Evolutionary conservation across 2,329 filamentous ascomycete species (phyloP), one percentile per base, ranked within the genome.

Genomic region (Chaetomium olivaceum): DNA sequence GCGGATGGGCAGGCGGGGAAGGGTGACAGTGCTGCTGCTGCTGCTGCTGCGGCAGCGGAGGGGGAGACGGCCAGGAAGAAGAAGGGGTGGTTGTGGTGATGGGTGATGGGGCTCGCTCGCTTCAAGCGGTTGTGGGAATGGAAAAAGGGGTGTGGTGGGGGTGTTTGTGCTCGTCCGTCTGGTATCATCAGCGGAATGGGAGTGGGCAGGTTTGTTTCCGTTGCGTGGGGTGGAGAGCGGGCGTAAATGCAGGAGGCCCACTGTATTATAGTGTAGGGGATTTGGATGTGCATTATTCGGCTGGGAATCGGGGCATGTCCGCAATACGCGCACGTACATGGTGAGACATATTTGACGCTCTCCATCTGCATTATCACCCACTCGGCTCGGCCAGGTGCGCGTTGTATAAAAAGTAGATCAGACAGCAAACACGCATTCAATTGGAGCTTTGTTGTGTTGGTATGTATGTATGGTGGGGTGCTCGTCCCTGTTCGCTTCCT

Each of bases 61-160:
- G 70, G 67, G 63, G 67, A 66, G 23, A 73, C 71, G 23, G 43
- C 21, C 19, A 70, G 62, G 59, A 21, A 16, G 23, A 54, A 4
- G 25, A 71, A 71, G 1, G 78, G 81, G 25, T 82, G 82, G 79
- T 73, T 76, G 63, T 84, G 80, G 79, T 78, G 73, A 57, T 51
- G 36, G 50, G 48, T n/a, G n/a, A n/a, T n/a, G n/a, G n/a, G n/a
- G n/a, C n/a, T n/a, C n/a, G n/a, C n/a, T n/a, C n/a, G n/a, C 21
- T n/a, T 14, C 9, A 25, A 6, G 2, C 2, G 12, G 48, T 6
- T 27, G 23, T 25, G 25, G 21, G 23, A 16, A 39, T 64, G 29
- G 27, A 2, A 14, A 25, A 2, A 3, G 54, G 29, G 19, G 12
- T 16, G 11, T 14, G 12, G 33, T 3, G 14, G 33, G 11, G 33